Conservation (phyloP, 176 grass and related monocot genomes). For the Juncus inflexus region DNA sequence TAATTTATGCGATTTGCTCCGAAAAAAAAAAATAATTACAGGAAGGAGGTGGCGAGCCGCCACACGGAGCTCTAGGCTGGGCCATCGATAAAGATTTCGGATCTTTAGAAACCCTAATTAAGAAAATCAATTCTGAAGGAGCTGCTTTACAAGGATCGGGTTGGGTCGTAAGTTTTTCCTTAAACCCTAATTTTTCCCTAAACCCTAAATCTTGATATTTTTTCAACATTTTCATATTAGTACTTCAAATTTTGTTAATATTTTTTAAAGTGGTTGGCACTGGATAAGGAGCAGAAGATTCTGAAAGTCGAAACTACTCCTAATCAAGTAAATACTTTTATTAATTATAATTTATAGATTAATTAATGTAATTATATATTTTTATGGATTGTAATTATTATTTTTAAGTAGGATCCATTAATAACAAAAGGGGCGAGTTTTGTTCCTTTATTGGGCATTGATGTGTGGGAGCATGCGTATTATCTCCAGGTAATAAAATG, state of each 20-base stretch:
- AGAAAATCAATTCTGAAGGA: slow-evolving; percentile 95
- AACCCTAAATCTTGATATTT: no score
- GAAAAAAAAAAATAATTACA: slow-evolving; percentile 10
- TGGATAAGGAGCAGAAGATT: slow-evolving; percentile 87
- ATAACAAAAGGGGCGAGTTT: slow-evolving; percentile 87
- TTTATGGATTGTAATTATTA: neutral
- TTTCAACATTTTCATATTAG: no score
- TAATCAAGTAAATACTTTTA: slow-evolving; percentile 63
- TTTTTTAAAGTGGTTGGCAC: slow-evolving; percentile 61
- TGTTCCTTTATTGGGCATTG: slow-evolving; percentile 82
- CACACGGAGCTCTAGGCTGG: slow-evolving; percentile 81
- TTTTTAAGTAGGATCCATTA: slow-evolving; percentile 58
- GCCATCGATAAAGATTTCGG: slow-evolving; percentile 90
- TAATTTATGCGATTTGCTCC: no score
- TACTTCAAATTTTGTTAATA: no score
- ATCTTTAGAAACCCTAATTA: slow-evolving; percentile 68
- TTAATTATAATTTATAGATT: slow-evolving; percentile 21
- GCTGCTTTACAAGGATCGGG: slow-evolving; percentile 98
- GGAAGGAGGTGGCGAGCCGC: slow-evolving; percentile 88
- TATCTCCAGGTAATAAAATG: slow-evolving; percentile 74
- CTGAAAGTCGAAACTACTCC: slow-evolving; percentile 91
- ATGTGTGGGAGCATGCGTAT: slow-evolving; percentile 99
- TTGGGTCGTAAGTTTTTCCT: slow-evolving; percentile 78
- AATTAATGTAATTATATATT: neutral
- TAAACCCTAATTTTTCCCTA: neutral